phyloP scores from a whole-genome alignment of 345 rosid genomes.

The Lumnitzera littorea region DNA sequence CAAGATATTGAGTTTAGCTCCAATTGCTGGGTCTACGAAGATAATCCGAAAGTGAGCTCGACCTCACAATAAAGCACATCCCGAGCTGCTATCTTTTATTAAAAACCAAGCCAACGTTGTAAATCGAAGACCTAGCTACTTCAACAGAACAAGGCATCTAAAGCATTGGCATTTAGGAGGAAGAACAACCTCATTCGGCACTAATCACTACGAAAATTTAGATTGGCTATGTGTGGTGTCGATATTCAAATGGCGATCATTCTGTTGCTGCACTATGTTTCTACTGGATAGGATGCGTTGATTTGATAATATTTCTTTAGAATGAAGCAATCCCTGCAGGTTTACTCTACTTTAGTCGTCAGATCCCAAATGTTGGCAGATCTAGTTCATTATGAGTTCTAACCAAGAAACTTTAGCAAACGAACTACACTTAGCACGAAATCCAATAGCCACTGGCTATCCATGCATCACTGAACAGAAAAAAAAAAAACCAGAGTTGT shows the following conservation, averaged over 20 bases:
- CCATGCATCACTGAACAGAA: no score
- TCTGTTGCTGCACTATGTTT: slow-evolving; percentile 17
- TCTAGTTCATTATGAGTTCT: slow-evolving; percentile 6
- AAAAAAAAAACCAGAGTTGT: no score
- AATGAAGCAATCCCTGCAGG: slow-evolving; percentile 14
- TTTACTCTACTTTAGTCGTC: slow-evolving; percentile 12
- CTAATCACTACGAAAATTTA: slow-evolving; percentile 14
- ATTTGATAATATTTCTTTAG: slow-evolving; percentile 16
- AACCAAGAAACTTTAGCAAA: no score
- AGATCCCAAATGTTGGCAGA: slow-evolving; percentile 16
- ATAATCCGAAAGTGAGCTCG: no score
- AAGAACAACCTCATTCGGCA: slow-evolving; percentile 21
- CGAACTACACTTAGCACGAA: no score
- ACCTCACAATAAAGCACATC: no score
- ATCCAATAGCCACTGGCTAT: no score
- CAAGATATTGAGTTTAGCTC: no score
- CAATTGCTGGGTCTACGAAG: no score
- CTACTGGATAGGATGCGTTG: slow-evolving; percentile 15
- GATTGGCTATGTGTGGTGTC: slow-evolving; percentile 15
- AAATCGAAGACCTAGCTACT: no score
- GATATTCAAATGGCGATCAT: slow-evolving; percentile 12
- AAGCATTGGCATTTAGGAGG: slow-evolving; percentile 12
- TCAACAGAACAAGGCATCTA: neutral
- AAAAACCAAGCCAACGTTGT: no score
- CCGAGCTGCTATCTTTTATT: no score